phyloP scores from a whole-genome alignment of 495 filamentous ascomycete species.

The Daldinia decipiens region DNA sequence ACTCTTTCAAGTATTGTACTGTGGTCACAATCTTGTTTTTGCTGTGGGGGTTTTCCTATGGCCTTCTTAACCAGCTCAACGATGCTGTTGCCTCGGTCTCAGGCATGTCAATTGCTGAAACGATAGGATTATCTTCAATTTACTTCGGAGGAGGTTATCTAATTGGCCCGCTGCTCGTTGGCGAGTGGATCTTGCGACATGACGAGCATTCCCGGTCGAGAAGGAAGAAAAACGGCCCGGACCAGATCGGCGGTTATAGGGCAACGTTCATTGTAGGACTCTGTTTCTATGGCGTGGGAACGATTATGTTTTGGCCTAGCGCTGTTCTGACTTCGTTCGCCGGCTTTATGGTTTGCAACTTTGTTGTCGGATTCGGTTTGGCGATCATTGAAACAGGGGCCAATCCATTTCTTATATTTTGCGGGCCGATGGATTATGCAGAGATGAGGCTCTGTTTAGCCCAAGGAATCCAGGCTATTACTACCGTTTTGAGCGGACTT shows the following conservation, averaged over 20 bases:
- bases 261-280: constrained; percentile 61
- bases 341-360: constrained; percentile 70
- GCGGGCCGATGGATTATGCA: constrained; percentile 60
- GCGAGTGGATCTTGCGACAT: constrained; percentile 70
- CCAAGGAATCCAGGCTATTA: constrained; percentile 74
- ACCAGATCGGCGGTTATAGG: constrained; percentile 48
- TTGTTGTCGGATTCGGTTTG: constrained; percentile 74
- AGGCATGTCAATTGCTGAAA: constrained; percentile 50
- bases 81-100: constrained; percentile 59
- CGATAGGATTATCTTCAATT: constrained; percentile 52
- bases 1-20: constrained; percentile 62
- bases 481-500: constrained; percentile 71
- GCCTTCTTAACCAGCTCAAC: constrained; percentile 81
- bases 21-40: constrained; percentile 85
- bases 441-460: constrained; percentile 72
- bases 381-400: constrained; percentile 72
- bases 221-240: constrained; percentile 39
- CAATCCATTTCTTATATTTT: constrained; percentile 73
- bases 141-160: constrained; percentile 68
- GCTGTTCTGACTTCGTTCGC: constrained; percentile 68
- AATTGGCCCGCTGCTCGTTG: constrained; percentile 71
- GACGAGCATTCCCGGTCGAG: constrained; percentile 58
- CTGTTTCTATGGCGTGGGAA: constrained; percentile 68
- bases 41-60: constrained; percentile 89
- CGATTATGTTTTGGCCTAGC: constrained; percentile 75